A percentile compares a stretch with the other conserved stretches of the same genome.
Conservation (phyloP, 352 stramenopile species). For the Blastocystis hominis region DNA sequence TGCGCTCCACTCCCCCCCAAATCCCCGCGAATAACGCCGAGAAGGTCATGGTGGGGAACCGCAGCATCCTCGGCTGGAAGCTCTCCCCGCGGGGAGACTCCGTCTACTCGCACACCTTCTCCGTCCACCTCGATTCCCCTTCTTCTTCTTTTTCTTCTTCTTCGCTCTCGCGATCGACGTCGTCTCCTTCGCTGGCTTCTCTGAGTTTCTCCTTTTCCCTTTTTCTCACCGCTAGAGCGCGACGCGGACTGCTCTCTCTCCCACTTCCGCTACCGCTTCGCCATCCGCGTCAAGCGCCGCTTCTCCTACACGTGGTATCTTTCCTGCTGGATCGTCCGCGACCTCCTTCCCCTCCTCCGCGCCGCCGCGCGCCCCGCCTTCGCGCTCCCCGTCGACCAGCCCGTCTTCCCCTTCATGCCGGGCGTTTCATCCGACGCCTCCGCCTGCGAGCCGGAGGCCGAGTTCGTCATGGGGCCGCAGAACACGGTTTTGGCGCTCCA, state of each 20-base stretch:
- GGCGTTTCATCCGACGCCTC: neutral
- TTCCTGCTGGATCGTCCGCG: slow-evolving; percentile 46
- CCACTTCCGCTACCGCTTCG: slow-evolving; percentile 51
- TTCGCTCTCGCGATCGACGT: neutral
- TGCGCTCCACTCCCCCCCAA: neutral
- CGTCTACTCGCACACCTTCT: neutral
- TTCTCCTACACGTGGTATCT: slow-evolving; percentile 46
- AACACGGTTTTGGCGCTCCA: neutral
- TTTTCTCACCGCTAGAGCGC: neutral
- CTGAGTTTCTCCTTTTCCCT: neutral
- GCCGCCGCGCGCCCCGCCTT: neutral
- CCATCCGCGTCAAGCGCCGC: slow-evolving; percentile 29
- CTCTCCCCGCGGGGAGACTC: neutral
- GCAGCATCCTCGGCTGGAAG: slow-evolving; percentile 39
- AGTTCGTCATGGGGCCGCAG: neutral
- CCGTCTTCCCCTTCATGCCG: slow-evolving; percentile 18
- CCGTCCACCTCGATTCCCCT: neutral
- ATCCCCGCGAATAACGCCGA: neutral
- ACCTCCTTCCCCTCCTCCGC: neutral
- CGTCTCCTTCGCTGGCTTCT: neutral
- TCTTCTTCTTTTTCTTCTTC: neutral
- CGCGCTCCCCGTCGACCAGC: neutral
- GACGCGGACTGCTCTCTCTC: neutral
- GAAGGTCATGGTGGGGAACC: slow-evolving; percentile 18
- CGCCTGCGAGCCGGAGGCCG: neutral